Evolutionary conservation across 2,329 filamentous ascomycete species (phyloP), one percentile per base, ranked within the genome.

Genomic region (Diplodia intermedia): DNA sequence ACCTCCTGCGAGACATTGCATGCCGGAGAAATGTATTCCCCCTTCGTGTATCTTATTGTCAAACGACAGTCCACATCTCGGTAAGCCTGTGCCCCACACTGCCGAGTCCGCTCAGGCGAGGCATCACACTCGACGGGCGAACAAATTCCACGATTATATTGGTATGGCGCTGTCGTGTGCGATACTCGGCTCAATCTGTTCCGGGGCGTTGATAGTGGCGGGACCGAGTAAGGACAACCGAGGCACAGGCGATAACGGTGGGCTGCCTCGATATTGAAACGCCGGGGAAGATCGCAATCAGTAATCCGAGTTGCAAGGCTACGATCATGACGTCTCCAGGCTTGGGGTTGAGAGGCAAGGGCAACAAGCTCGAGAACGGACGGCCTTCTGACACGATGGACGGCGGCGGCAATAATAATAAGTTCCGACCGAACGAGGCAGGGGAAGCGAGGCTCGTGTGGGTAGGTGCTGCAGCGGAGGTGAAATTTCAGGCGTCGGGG

Each of bases 401-500:
- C 31, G 29, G 20, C 29, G 53, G 36, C 23, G 23, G 23, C 23
- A 23, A 23, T 23, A 23, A 23, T 2, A 23, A 23, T 23, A 23
- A 23, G 23, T 26, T 54, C 14, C 23, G 52, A 52, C 12, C 2
- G 14, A 26, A 33, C 3, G 29, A 11, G 4, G 29, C 29, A 29
- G n/a, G 14, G 55, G 36, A 31, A 60, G 38, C 55, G 55, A 60
- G 55, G 36, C 50, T 50, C 40, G 26, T 49, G 40, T 62, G 57
- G 56, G 18, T 40, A 15, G 18, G 18, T n/a, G 50, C 50, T 20
- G 54, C 12, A 49, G 57, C 40, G 40, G 11, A 14, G n/a, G 31
- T 63, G 60, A 63, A 52, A 63, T 63, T 50, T 38, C 43, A 63
- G 60, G 60, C 31, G 60, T 52, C 36, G 33, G 43, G 36, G 60